Base-by-base conservation (phyloP, 768 basidiomycete genomes). In the Cyathus striatus region DNA sequence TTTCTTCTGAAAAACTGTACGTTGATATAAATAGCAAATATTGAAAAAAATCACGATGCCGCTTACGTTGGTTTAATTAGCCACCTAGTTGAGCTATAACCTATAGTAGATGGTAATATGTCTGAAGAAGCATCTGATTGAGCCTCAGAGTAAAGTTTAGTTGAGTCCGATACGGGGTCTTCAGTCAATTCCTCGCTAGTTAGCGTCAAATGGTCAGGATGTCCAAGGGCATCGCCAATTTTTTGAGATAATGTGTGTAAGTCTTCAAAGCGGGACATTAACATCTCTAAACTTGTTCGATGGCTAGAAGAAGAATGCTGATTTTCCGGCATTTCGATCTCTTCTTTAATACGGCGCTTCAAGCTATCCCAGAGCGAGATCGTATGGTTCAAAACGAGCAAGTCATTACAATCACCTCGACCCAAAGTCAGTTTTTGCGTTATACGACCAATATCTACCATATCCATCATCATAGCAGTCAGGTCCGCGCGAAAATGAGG, bases 391-490 rank as follows among this genome's bases (percentile, higher is more conserved):
- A 94, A 74, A 2, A 79, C 66, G 9, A 78, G 58, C 21, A 94
- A 69, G 53, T 92, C 91, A 38, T 59, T 69, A 16, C 75, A 59
- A 43, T 79, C 78, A 21, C 86, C 88, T 42, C 81, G 76, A 1
- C 83, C 76, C 10, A 87, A 69, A 2, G 83, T 59, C 51, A 93
- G 85, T 47, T 76, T 79, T 52, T 94, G 91, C 13, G 88, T 76
- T 35, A 90, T 77, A 10, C 91, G 84, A 10, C 75, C 73, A 3
- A 76, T 72, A 56, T 94, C 91, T 52, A 84, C 87, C 2, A 78
- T 62, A 36, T 76, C 68, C 20, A 68, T 67, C 37, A 94, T 60
- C 18, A 70, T 55, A 34, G 69, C 72, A 13, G 70, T 57, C 14
- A 92, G 62, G 52, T 90, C 89, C 25, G 73, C 67, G 32, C 79